Conservation (phyloP, 441 rosid species). For the Gossypium aridum region DNA sequence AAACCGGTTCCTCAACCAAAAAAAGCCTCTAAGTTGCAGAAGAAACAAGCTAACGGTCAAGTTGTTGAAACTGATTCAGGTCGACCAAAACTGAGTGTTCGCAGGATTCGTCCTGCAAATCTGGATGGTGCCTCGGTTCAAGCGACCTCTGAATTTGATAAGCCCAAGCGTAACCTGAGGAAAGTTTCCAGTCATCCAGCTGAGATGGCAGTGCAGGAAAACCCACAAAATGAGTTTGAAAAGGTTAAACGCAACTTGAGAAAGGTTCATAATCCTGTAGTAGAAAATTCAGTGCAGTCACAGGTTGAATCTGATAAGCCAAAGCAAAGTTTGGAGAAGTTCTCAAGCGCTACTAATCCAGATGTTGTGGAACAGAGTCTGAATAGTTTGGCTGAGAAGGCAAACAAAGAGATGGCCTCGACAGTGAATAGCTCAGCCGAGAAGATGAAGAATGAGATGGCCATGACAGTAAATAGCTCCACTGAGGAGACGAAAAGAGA, state of each 20-base stretch:
- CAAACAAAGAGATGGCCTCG: slow-evolving; percentile 27
- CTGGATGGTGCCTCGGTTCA: slow-evolving; percentile 35
- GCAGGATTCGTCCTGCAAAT: slow-evolving; percentile 54
- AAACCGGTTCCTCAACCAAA: slow-evolving; percentile 62
- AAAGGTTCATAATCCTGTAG: slow-evolving; percentile 70
- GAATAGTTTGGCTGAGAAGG: slow-evolving; percentile 31
- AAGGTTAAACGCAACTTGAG: slow-evolving; percentile 84
- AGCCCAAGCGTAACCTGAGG: slow-evolving; percentile 56
- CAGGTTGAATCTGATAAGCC: slow-evolving; percentile 59
- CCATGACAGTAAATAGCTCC: slow-evolving; percentile 5
- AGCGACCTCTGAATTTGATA: slow-evolving; percentile 54
- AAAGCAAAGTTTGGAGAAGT: slow-evolving; percentile 43
- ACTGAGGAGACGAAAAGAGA: slow-evolving; percentile 29
- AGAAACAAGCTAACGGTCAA: slow-evolving; percentile 42
- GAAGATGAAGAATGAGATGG: slow-evolving; percentile 30
- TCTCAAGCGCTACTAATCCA: slow-evolving; percentile 25
- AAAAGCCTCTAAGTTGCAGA: slow-evolving; percentile 44
- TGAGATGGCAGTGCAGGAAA: slow-evolving; percentile 46
- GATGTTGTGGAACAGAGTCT: slow-evolving; percentile 27
- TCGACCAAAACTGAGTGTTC: slow-evolving; percentile 60
- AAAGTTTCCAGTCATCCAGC: slow-evolving; percentile 49
- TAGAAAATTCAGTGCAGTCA: slow-evolving; percentile 51
- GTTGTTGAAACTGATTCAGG: slow-evolving; percentile 45
- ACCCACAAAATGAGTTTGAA: slow-evolving; percentile 80
- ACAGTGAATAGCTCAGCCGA: slow-evolving; percentile 16